These are phyloP conservation scores for Globisporangium nunn DNA, from an alignment of 352 stramenopile genomes.

Conservation along the genomic window DNA sequence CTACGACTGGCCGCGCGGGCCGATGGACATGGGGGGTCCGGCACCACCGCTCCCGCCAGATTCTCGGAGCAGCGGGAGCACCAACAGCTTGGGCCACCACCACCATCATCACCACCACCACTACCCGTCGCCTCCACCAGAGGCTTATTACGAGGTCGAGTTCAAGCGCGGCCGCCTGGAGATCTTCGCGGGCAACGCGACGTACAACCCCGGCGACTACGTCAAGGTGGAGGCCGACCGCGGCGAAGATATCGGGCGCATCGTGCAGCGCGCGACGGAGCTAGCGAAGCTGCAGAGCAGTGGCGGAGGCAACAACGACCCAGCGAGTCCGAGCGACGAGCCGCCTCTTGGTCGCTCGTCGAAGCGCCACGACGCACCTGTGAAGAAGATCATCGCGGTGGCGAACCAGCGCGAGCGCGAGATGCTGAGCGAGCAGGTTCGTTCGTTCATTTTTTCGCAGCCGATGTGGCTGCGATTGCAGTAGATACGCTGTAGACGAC, in stretches of 20 bases:
- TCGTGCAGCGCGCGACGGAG: constrained; percentile 86
- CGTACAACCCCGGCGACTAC: constrained; percentile 90
- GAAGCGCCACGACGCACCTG: constrained; percentile 64
- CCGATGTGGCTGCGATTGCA: too few relatives aligned
- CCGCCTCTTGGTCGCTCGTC: constrained; percentile 20
- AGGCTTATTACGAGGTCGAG: constrained; percentile 92
- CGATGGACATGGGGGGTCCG: constrained; percentile 21
- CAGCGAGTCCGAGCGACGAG: constrained; percentile 27
- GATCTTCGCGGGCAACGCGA: constrained; percentile 84
- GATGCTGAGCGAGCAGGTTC: constrained; percentile 82
- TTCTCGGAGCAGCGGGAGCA: constrained; percentile 9
- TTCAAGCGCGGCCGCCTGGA: constrained; percentile 92
- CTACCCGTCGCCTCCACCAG: constrained; percentile 52
- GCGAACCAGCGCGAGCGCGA: constrained; percentile 90
- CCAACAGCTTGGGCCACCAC: constrained; percentile 2
- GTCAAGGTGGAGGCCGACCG: constrained; percentile 97
- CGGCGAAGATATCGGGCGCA: constrained; percentile 93
- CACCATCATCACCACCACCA: constrained; percentile 12
- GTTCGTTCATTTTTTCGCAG: background rate
- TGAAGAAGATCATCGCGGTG: constrained; percentile 91
- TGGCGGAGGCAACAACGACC: constrained; percentile 15
- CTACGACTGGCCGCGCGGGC: constrained; percentile 60
- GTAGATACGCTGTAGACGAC: background rate
- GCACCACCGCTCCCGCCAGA: constrained; percentile 65
- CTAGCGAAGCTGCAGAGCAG: constrained; percentile 60